Percentiles rank a stretch among this genome's conserved stretches.
phyloP scores from a whole-genome alignment of 768 basidiomycete species.

The Rhodotorula taiwanensis region DNA sequence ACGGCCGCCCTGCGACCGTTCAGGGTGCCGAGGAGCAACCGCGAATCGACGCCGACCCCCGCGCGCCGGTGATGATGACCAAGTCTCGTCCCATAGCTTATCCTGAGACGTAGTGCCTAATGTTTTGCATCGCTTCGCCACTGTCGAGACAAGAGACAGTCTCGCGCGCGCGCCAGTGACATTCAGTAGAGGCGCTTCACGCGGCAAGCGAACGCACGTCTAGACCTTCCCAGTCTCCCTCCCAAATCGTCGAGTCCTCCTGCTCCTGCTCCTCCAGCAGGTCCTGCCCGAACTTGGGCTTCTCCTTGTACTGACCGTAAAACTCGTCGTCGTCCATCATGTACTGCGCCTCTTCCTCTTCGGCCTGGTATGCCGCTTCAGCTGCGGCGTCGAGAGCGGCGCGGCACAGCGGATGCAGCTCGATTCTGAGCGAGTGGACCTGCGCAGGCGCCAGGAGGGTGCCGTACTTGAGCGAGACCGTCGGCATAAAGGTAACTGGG shows the following conservation, averaged over 20 bases:
- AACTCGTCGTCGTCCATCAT: background rate
- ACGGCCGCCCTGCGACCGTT: no score
- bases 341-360: background rate
- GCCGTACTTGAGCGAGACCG: slow-evolving; percentile 35
- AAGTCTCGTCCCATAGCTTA: no score
- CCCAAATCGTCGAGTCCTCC: slow-evolving; percentile 2
- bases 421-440: slow-evolving; percentile 7
- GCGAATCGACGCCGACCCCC: no score
- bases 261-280: background rate
- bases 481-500: slow-evolving; percentile 25
- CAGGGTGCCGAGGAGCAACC: no score
- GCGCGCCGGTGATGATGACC: no score
- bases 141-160: no score
- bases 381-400: background rate
- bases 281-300: slow-evolving; percentile 20
- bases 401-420: slow-evolving; percentile 31
- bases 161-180: no score
- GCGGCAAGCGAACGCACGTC: background rate
- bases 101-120: no score
- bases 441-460: slow-evolving; percentile 2
- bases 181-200: no score
- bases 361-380: no score
- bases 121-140: no score
- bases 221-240: slow-evolving; percentile 17
- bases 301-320: slow-evolving; percentile 6